These are phyloP conservation scores for Drechslera avenae DNA, from an alignment of 2,329 filamentous ascomycete genomes.

Conservation along the genomic window DNA sequence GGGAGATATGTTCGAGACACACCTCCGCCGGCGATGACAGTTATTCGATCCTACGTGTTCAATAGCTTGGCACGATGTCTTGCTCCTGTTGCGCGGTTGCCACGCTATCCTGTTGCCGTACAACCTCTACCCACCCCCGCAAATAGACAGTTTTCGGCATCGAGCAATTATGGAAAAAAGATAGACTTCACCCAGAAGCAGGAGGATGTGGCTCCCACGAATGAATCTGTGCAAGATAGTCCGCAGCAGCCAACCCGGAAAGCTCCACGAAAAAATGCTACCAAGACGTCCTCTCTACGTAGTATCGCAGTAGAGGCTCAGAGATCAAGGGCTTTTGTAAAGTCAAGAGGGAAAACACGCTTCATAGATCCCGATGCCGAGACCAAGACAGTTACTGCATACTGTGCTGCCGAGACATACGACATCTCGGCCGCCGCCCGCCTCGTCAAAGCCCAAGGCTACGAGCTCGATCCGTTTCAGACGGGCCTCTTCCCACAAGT, in stretches of 20 bases:
- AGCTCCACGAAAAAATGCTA: slow-evolving; percentile 34
- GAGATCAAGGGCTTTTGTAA: slow-evolving; percentile 60
- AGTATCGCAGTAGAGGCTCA: slow-evolving; percentile 88
- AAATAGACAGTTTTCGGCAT: slow-evolving; percentile 23
- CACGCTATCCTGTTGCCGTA: slow-evolving; percentile 2
- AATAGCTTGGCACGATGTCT: slow-evolving; percentile 32
- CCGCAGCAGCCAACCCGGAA: slow-evolving; percentile 25
- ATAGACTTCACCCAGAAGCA: slow-evolving; percentile 33
- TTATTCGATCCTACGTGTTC: slow-evolving; percentile 26
- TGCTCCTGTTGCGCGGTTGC: slow-evolving; percentile 13
- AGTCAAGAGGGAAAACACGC: slow-evolving; percentile 50
- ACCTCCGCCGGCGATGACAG: slow-evolving; percentile 32
- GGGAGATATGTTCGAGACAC: slow-evolving; percentile 24
- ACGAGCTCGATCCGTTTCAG: slow-evolving; percentile 65
- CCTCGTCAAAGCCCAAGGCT: slow-evolving; percentile 63
- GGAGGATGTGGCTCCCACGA: slow-evolving; percentile 18
- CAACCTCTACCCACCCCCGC: slow-evolving; percentile 13
- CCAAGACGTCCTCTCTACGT: slow-evolving; percentile 67
- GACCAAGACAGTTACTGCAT: slow-evolving; percentile 64
- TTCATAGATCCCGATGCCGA: slow-evolving; percentile 55
- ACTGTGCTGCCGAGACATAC: slow-evolving; percentile 71
- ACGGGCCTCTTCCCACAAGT: slow-evolving; percentile 70
- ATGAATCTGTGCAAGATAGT: slow-evolving; percentile 16
- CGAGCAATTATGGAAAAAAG: slow-evolving; percentile 21
- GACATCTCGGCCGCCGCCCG: slow-evolving; percentile 63